Base-by-base conservation (phyloP, 2,329 filamentous ascomycete genomes). In the Raffaelea deltoideospora region DNA sequence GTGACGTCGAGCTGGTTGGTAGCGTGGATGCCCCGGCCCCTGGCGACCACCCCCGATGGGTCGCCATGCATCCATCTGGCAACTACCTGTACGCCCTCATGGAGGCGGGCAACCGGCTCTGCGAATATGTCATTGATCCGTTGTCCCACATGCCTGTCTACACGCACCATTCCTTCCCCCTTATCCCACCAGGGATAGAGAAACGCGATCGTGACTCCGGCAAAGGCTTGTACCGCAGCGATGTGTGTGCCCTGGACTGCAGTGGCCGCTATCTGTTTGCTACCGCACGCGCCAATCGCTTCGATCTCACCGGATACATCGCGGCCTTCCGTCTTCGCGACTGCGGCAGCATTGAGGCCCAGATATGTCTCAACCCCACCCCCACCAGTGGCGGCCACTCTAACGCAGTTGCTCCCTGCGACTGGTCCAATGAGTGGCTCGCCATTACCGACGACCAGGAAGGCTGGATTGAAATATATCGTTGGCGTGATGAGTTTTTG, bases 371-470 rank as follows among this genome's bases (percentile, higher is more conserved):
- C 34, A 83, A 84, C 50, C 83, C 85, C 0, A 93, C 85, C 3
- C 81, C 83, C 3, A 92, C 83, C 3, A 87, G 81, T 51, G 85
- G 85, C 32, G 85, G 85, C 0, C 85, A 93, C 57, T 86, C 79
- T 42, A 93, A 93, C 51, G 85, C 85, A 0, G 81, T 92, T n/a
- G 71, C 73, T 39, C 84, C 84, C 1, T 85, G 80, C 52, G 77
- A 81, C 41, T 92, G 81, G 72, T 80, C 66, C 41, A 84, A 92
- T 49, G 84, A 92, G 58, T 93, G 82, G 81, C 50, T 93, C n/a
- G 85, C 85, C 15, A 67, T 93, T 47, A 90, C 82, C 8, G 85
- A 93, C 50, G 85, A 93, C 51, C 80, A 92, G 60, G 74, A 86
- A 47, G 85, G 85, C 6, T 88, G 80, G 61, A 60, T 93, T 17